Percentiles rank a stretch among this genome's conserved stretches.
These are phyloP conservation scores for Vigna angularis DNA, from an alignment of 306 rosid genomes.

Conservation along the genomic window DNA sequence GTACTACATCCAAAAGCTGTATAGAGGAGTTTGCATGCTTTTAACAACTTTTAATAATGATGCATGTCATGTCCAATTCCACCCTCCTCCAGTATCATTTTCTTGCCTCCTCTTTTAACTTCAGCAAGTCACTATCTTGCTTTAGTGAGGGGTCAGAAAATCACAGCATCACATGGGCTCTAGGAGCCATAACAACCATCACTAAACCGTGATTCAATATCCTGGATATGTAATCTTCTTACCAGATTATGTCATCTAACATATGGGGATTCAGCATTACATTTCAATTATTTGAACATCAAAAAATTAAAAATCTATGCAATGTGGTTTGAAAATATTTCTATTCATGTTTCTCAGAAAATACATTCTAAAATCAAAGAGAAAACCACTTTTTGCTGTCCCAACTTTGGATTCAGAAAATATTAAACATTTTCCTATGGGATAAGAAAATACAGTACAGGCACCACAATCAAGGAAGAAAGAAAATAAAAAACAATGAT, in stretches of 20 bases:
- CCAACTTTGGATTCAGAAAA: neutral
- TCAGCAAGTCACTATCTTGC: slow-evolving; percentile 51
- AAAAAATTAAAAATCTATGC: neutral
- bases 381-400: neutral
- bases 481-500: neutral
- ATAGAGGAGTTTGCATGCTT: slow-evolving; percentile 53
- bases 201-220: neutral
- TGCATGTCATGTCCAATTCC: slow-evolving; percentile 61
- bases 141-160: slow-evolving; percentile 46
- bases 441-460: slow-evolving; percentile 12
- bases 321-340: neutral
- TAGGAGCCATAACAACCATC: slow-evolving; percentile 28
- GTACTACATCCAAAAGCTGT: slow-evolving; percentile 51
- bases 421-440: neutral
- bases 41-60: slow-evolving; percentile 42
- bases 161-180: slow-evolving; percentile 52
- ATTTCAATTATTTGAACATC: neutral
- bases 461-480: slow-evolving; percentile 34
- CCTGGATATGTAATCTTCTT: neutral
- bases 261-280: neutral
- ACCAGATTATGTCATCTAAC: slow-evolving; percentile 18
- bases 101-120: slow-evolving; percentile 50
- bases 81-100: slow-evolving; percentile 42
- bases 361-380: neutral
- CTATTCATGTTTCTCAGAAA: neutral